Evolutionary conservation across 345 rosid genomes (phyloP), one percentile per base, ranked within the genome.

Genomic region (Acer saccharum): DNA sequence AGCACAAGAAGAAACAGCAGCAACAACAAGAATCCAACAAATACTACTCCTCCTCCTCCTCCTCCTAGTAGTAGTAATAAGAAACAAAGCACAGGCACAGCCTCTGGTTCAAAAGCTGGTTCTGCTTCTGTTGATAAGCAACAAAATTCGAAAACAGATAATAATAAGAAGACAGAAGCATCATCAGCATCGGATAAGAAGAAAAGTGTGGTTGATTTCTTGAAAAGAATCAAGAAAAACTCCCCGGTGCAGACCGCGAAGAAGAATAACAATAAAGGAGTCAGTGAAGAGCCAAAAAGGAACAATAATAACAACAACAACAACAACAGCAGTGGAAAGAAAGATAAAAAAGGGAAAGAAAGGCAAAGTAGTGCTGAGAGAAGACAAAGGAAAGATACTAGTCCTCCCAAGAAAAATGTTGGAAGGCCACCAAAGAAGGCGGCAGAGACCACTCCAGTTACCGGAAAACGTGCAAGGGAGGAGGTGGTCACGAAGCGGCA

Each of bases 121-220:
- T 50, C 71, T 50, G 79, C 54, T 46, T 68, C 73, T 17, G 75
- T 54, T 10, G 79, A 78, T 2, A 82, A 82, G 43, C 77, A 77
- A 67, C 87, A 85, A 70, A 73, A 73, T 68, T 54, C 80, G 58
- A 83, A 76, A 77, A 57, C 85, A 5, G 86, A 82, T 65, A 69
- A 10, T 27, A 87, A 78, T 82, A 83, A 79, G 81, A 87, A 84
- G 78, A 54, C 61, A 0, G 84, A 79, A 54, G 79, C 76, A 9
- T 57, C 76, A 10, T 46, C 50, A 39, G 61, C 87, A 7, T 72
- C 81, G 54, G 89, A 85, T 21, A 93, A 91, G 84, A 91, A 87
- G 86, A 81, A 85, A 81, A 87, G 92, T 27, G 91, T 87, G 2
- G 94, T 87, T 25, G 92, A 89, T 83, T 93, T 91, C 88, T 83